Conservation (phyloP, 1,284 basidiomycete genomes). For the Polyporus tsugae region DNA sequence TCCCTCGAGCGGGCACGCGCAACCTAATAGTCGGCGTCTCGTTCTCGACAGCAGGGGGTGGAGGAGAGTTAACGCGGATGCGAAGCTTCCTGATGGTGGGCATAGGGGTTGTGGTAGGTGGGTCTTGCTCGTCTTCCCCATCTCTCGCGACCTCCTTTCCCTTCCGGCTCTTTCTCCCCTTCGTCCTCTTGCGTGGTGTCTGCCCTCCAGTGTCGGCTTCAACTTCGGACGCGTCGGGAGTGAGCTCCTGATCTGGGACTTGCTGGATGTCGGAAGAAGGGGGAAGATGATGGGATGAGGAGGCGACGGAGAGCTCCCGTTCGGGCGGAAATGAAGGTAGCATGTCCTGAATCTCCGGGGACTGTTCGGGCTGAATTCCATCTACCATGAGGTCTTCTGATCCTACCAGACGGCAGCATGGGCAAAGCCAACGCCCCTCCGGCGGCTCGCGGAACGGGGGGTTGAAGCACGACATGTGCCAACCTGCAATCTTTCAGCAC, state of each 20-base stretch:
- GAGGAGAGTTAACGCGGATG: conserved; percentile 47
- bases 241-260: conserved; percentile 22
- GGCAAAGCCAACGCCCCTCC: conserved; percentile 81
- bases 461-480: conserved; percentile 90
- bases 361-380: conserved; percentile 16
- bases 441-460: conserved; percentile 79
- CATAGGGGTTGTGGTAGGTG: conserved; percentile 39
- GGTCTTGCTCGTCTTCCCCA: conserved; percentile 37
- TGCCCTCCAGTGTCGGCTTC: conserved; percentile 40
- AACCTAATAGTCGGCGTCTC: conserved; percentile 55
- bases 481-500: conserved; percentile 58
- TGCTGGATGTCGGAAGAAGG: conserved; percentile 23
- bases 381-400: conserved; percentile 19
- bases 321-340: conserved; percentile 16
- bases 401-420: conserved; percentile 56
- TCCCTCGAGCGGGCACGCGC: conserved; percentile 61
- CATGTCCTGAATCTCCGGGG: conserved; percentile 23
- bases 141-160: conserved; percentile 25
- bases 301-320: conserved; percentile 56
- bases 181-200: conserved; percentile 32
- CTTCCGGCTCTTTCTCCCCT: conserved; percentile 34
- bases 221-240: conserved; percentile 39
- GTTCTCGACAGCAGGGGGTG: conserved; percentile 40
- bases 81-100: conserved; percentile 51
- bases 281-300: conserved; percentile 52